Conservation (phyloP, 2,329 filamentous ascomycete genomes). For the Apiospora malaysiana region DNA sequence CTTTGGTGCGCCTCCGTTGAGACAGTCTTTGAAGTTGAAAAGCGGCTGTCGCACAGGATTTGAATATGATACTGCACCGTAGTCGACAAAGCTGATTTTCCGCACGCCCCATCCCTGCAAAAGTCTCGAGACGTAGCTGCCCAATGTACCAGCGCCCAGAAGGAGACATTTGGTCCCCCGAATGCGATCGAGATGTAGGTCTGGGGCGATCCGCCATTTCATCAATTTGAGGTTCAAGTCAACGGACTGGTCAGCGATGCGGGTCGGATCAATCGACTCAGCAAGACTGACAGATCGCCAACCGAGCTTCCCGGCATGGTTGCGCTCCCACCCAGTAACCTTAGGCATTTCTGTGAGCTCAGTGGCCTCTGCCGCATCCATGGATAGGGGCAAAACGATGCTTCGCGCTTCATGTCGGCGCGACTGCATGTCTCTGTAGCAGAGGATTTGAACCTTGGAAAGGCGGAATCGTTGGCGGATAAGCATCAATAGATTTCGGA, state of each 20-base stretch:
- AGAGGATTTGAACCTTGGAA: slow-evolving; percentile 79
- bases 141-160: slow-evolving; percentile 89
- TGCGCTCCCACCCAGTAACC: slow-evolving; percentile 94
- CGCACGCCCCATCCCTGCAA: slow-evolving; percentile 94
- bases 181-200: slow-evolving; percentile 84
- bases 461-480: slow-evolving; percentile 83
- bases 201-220: slow-evolving; percentile 96
- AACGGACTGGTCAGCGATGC: slow-evolving; percentile 89
- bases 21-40: slow-evolving; percentile 88
- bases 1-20: slow-evolving; percentile 83
- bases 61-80: slow-evolving; percentile 90
- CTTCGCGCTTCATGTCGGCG: slow-evolving; percentile 82
- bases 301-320: slow-evolving; percentile 76
- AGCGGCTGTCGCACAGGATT: slow-evolving; percentile 95
- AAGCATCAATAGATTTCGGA: slow-evolving; percentile 87
- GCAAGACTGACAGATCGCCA: slow-evolving; percentile 82
- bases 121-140: slow-evolving; percentile 90
- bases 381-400: slow-evolving; percentile 73
- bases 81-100: slow-evolving; percentile 96
- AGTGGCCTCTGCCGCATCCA: slow-evolving; percentile 53
- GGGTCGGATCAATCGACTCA: slow-evolving; percentile 90
- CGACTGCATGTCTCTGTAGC: slow-evolving; percentile 84
- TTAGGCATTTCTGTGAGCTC: slow-evolving; percentile 72
- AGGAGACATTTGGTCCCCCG: slow-evolving; percentile 90
- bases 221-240: slow-evolving; percentile 97